Percentiles rank a stretch among this genome's conserved stretches.
These are phyloP conservation scores for Lodderomyces metapsilosis DNA, from an alignment of 1,139 yeast species.

Conservation along the genomic window DNA sequence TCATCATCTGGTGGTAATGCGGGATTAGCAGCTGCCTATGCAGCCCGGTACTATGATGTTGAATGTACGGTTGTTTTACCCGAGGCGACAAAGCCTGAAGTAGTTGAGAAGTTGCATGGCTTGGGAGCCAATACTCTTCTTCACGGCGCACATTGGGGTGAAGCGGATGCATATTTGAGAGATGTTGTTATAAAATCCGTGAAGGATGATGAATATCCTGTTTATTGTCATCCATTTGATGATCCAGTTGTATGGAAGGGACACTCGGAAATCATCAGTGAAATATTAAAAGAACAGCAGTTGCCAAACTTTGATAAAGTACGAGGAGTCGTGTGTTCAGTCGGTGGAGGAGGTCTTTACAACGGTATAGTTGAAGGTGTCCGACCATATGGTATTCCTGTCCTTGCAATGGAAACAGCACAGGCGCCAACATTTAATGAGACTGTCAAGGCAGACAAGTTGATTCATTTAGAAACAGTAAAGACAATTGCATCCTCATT, in stretches of 20 bases:
- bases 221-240: slow-evolving; percentile 45
- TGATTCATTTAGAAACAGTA: slow-evolving; percentile 28
- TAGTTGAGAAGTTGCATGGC: slow-evolving; percentile 22
- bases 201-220: slow-evolving; percentile 19
- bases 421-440: slow-evolving; percentile 40
- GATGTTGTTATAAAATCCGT: slow-evolving; percentile 19
- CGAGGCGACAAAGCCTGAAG: slow-evolving; percentile 22
- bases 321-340: slow-evolving; percentile 39
- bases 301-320: slow-evolving; percentile 21
- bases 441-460: slow-evolving; percentile 27
- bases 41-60: slow-evolving; percentile 25
- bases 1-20: slow-evolving; percentile 50
- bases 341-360: slow-evolving; percentile 38
- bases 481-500: slow-evolving; percentile 40
- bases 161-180: slow-evolving; percentile 34
- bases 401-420: slow-evolving; percentile 35
- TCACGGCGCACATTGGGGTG: slow-evolving; percentile 35
- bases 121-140: slow-evolving; percentile 31
- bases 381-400: slow-evolving; percentile 17
- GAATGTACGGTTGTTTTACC: slow-evolving; percentile 45
- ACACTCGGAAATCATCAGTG: slow-evolving; percentile 36
- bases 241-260: slow-evolving; percentile 41
- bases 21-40: slow-evolving; percentile 46
- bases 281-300: slow-evolving; percentile 22
- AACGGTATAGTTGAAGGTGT: slow-evolving; percentile 38